These are phyloP conservation scores for Vanderwaltozyma tropicalis DNA, from an alignment of 805 yeast genomes.

Conservation along the genomic window DNA sequence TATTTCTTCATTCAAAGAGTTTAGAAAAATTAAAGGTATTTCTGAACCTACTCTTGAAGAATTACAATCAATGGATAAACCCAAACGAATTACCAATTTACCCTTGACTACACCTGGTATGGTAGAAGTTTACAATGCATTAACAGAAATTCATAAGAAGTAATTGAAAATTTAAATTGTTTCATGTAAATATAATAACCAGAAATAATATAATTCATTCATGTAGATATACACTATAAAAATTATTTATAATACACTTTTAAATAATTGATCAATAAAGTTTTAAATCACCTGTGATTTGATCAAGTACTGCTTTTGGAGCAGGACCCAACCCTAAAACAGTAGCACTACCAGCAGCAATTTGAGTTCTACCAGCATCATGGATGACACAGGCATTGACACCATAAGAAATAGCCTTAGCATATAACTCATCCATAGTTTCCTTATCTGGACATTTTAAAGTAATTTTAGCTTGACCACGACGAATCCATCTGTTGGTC, in stretches of 20 bases:
- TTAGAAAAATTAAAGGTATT: conserved; percentile 19
- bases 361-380: conserved; percentile 96
- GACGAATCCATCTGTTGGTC: conserved; percentile 64
- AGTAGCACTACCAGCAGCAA: conserved; percentile 92
- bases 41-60: not conserved
- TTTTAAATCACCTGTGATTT: conserved; percentile 69
- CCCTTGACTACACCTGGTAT: not conserved
- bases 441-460: conserved; percentile 62
- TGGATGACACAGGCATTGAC: conserved; percentile 73
- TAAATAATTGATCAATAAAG: conserved; percentile 38
- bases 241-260: too few species aligned
- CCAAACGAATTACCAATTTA: not conserved
- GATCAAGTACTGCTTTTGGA: conserved; percentile 69
- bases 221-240: too few species aligned
- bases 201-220: too few species aligned
- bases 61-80: not conserved
- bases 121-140: not conserved
- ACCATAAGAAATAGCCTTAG: conserved; percentile 69
- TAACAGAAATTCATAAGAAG: not conserved
- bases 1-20: conserved; percentile 57
- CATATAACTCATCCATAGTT: conserved; percentile 62
- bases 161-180: not conserved
- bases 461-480: conserved; percentile 92
- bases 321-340: conserved; percentile 98
- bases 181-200: not conserved